Evolutionary conservation across 345 rosid species (phyloP), one percentile per base, ranked within the genome.

Genomic region (Eucalyptus marginata): DNA sequence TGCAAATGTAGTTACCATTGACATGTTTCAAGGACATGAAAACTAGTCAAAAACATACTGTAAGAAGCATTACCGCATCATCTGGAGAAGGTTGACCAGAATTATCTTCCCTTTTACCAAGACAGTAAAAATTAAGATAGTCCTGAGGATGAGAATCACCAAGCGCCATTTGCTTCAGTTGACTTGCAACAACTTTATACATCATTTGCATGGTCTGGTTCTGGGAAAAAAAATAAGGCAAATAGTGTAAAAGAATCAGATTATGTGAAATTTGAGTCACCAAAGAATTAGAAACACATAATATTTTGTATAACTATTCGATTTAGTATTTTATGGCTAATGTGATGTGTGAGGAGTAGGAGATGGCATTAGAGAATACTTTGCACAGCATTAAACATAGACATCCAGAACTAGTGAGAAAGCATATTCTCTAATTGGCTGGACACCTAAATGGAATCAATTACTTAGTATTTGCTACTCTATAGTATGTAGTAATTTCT

Each of bases 111-210:
- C 97, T 92, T 8, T 96, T 97, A 87, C 98, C 99, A 87, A 97
- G 92, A 90, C 99, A 97, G 91, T 94, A 97, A 92, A 98, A 98
- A 95, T 97, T 98, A 51, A 98, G 99, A 94, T 97, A 98, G 87
- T 98, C 99, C 80, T 89, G 94, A 86, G 99, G 99, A 92, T 94
- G 96, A 49, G 95, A 89, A 88, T 94, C 95, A 88, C 64, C 87
- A 33, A 90, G 89, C 49, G 93, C 88, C 96, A 90, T 92, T 43
- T 93, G 88, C 91, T 93, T 94, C 89, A 98, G 92, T 88, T 93
- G 97, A 86, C 31, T 49, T 49, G 97, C 96, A 87, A 98, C 90
- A 59, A 95, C 89, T 80, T 88, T 89, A 90, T 98, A 97, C 99
- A 98, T 98, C 98, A 94, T 95, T 88, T 95, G 95, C 98, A 97